Evolutionary conservation across 257 asterid genomes (phyloP), one percentile per base, ranked within the genome.

Genomic region (Marsdenia floribunda): DNA sequence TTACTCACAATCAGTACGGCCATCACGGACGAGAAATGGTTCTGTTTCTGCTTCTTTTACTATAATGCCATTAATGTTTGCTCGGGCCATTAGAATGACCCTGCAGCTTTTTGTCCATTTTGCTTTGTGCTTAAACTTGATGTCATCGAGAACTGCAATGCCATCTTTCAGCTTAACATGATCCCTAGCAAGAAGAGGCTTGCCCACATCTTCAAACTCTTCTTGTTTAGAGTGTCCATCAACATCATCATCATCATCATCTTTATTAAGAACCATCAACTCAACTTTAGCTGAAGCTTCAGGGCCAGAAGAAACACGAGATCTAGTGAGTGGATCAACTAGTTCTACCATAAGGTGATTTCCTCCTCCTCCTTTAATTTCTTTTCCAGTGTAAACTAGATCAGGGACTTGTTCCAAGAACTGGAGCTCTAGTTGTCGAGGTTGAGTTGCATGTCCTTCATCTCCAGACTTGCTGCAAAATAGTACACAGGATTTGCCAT

Each of bases 331-430:
- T 64, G 52, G 65, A 74, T 89, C 89, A 40, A 81, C 19, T 12
- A 89, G 81, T 42, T 77, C 86, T 54, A 89, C 73, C 76, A 35
- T 65, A 55, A 87, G 59, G 26, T 79, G 19, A 14, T 52, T 52
- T 16, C 70, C 79, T 8, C 50, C 73, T 75, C 69, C 70, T 29
- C 87, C 88, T 73, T 65, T 46, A 21, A 89, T 85, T 16, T 22
- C 71, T 64, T 68, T 60, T n/a, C 92, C 87, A 3, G 90, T 85
- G 47, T 76, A 80, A 54, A 84, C 83, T 13, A 71, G 77, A 24
- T 1, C 50, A 33, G 78, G 79, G 13, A 89, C 83, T 37, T 86
- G 76, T 13, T 80, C 82, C 29, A 71, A 74, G 76, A 87, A 84
- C 78, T 77, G 74, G 42, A 66, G 71, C 52, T 66, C 52, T 19